Evolutionary conservation across 768 basidiomycete species (phyloP), one percentile per base, ranked within the genome.

Genomic region (Tulasnella sp.): DNA sequence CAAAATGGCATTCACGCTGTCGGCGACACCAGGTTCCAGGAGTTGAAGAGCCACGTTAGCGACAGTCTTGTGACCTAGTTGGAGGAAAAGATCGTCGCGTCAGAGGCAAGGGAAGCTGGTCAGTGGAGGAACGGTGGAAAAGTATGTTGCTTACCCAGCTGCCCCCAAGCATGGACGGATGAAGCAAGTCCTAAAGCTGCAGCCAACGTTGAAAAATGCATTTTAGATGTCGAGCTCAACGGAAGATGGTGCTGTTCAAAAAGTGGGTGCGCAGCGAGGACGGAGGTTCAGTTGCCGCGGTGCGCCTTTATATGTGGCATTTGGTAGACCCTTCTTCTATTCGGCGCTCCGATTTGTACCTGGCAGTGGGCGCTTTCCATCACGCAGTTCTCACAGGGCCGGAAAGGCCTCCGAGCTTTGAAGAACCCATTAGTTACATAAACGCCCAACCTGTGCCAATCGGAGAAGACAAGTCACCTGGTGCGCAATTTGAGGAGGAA

Each of bases 11-110:
- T 29, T 70, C 25, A 76, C 36, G 17, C 22, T 39, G 22, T 36
- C 25, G 29, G 11, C 19, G 12, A 67, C 67, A 37, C 36, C 67
- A 9, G 75, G 75, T 39, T 39, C 37, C 3, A 76, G 67, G 67
- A 68, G 42, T 15, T 76, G 37, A 7, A 68, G 37, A 17, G 75
- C 75, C 36, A 76, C 67, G 36, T 36, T 54, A 9, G 67, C 75
- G 19, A 76, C 49, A 31, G 75, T 76, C 14, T 70, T 40, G 42
- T 76, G 75, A 3, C 67, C 75, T 76, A 58, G 7, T 0, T n/a
- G 1, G 2, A 37, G 29, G 12, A 54, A 15, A 73, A 17, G 14
- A 12, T 34, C n/a, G 15, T 2, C 31, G 8, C 29, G 15, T 34
- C 29, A 34, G 14, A 19, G 37, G 37, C 11, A 25, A 39, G 37